These are phyloP conservation scores for Prunus armeniaca DNA, from an alignment of 306 rosid species.

Conservation along the genomic window DNA sequence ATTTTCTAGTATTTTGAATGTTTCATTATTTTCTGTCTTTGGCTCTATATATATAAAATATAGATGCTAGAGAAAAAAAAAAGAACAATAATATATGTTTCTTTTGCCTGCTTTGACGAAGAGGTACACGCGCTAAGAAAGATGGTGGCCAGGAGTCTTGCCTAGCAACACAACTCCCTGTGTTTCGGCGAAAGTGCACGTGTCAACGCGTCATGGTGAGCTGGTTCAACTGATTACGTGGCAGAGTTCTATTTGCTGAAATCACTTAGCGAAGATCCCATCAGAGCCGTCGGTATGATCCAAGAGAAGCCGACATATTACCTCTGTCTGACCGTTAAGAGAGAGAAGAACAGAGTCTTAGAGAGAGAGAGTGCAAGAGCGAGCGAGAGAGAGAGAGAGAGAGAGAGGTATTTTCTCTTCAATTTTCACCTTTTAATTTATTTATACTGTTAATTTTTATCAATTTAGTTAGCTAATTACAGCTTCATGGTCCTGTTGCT, in stretches of 20 bases:
- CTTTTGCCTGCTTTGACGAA: background rate
- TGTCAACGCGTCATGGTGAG: slow-evolving; percentile 61
- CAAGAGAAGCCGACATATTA: slow-evolving; percentile 37
- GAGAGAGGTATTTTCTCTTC: slow-evolving; percentile 40
- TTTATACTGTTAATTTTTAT: slow-evolving; percentile 20
- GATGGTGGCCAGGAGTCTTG: background rate
- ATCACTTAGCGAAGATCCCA: slow-evolving; percentile 37
- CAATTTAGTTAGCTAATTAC: slow-evolving; percentile 7
- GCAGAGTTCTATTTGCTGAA: slow-evolving; percentile 15
- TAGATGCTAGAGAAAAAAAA: too few species aligned
- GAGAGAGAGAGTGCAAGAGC: background rate
- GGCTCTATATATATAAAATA: too few species aligned
- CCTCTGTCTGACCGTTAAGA: slow-evolving; percentile 40
- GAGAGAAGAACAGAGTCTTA: slow-evolving; percentile 18
- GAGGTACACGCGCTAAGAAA: slow-evolving; percentile 10
- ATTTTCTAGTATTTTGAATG: too few species aligned
- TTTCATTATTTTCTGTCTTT: fast-evolving
- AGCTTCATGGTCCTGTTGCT: slow-evolving; percentile 8
- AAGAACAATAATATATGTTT: background rate
- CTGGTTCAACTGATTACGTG: slow-evolving; percentile 55
- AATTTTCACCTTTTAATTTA: background rate
- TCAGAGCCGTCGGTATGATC: slow-evolving; percentile 69
- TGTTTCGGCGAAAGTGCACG: slow-evolving; percentile 76
- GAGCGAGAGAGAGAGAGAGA: slow-evolving; percentile 30
- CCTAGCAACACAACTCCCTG: slow-evolving; percentile 13